A percentile compares a stretch with the other conserved stretches of the same genome.
These are phyloP conservation scores for Termitomyces sp. DNA, from an alignment of 768 basidiomycete genomes.

Conservation along the genomic window DNA sequence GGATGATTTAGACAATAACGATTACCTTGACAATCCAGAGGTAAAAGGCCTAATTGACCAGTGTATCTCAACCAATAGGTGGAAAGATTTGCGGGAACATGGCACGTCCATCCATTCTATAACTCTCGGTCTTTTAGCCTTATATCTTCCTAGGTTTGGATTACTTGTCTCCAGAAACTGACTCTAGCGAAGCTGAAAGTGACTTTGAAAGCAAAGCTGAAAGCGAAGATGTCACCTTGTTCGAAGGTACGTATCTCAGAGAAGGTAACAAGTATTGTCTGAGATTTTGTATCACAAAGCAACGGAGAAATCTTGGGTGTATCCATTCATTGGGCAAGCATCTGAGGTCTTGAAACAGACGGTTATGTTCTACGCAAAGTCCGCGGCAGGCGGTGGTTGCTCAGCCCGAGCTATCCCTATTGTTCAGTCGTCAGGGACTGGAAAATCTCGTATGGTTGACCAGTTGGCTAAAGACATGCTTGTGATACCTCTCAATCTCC, in stretches of 20 bases:
- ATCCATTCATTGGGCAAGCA: background rate
- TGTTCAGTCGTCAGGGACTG: too few relatives aligned
- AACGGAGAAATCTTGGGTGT: background rate
- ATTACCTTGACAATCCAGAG: background rate
- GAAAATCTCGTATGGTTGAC: too few relatives aligned
- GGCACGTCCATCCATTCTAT: background rate
- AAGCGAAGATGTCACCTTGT: background rate
- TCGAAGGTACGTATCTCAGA: background rate
- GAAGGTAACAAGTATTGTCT: background rate
- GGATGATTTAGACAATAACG: rapidly evolving
- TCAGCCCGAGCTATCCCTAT: background rate
- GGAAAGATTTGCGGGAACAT: background rate
- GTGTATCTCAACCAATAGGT: background rate
- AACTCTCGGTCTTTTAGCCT: background rate
- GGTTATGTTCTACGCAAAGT: background rate
- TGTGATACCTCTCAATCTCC: too few relatives aligned
- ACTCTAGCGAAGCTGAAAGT: too few relatives aligned
- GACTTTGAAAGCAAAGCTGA: background rate
- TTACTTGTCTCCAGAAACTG: too few relatives aligned
- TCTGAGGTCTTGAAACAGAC: background rate
- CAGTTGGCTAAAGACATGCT: too few relatives aligned
- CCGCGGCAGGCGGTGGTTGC: rapidly evolving
- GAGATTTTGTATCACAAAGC: background rate
- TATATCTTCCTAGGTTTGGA: background rate
- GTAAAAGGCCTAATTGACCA: background rate